Conservation (phyloP, 1,284 basidiomycete genomes). For the Cutaneotrichosporon spelunceum region DNA sequence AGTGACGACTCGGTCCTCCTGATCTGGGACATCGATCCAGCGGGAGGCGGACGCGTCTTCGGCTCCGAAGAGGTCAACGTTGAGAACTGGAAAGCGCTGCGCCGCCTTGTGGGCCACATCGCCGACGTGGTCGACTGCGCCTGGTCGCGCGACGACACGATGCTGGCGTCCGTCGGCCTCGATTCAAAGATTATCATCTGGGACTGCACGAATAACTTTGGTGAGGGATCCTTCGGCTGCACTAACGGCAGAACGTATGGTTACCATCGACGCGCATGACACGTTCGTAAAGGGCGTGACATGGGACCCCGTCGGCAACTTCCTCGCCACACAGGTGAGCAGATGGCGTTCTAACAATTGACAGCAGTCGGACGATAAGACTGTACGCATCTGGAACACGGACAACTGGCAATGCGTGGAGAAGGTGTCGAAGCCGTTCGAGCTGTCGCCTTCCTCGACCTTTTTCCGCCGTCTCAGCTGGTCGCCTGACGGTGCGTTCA, state of each 20-base stretch:
- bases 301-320: constrained; percentile 97
- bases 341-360: neutral
- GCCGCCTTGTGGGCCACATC: constrained; percentile 86
- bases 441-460: constrained; percentile 87
- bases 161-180: constrained; percentile 88
- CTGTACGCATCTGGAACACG: constrained; percentile 94
- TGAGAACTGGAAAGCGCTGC: constrained; percentile 95
- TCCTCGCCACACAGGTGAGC: constrained; percentile 72
- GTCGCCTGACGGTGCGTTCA: constrained; percentile 98
- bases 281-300: constrained; percentile 98
- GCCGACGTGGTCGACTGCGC: constrained; percentile 97
- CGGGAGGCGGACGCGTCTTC: constrained; percentile 78
- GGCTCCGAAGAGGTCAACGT: constrained; percentile 89
- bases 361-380: constrained; percentile 83
- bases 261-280: constrained; percentile 81
- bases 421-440: constrained; percentile 83
- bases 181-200: constrained; percentile 90
- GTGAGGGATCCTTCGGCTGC: constrained; percentile 51
- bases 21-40: constrained; percentile 93
- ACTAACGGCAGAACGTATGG: constrained; percentile 63
- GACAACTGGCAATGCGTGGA: constrained; percentile 84
- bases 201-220: constrained; percentile 76
- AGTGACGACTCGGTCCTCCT: constrained; percentile 94
- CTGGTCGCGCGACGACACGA: constrained; percentile 88
- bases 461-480: constrained; percentile 94